Conservation (phyloP, 805 yeast genomes). For the Wickerhamomyces chambardii region DNA sequence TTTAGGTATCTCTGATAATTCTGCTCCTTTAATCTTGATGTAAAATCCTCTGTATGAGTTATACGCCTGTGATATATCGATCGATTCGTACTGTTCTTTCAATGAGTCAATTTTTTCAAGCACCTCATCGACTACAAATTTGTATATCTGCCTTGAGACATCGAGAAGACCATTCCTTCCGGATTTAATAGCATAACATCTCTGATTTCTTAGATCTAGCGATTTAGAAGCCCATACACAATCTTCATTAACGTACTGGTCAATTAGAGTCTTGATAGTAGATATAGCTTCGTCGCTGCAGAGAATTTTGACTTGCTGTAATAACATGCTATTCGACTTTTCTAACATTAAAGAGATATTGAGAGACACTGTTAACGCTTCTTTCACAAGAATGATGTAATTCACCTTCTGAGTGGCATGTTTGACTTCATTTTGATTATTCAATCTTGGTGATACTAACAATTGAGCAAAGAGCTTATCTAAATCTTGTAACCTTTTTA, state of each 20-base stretch:
- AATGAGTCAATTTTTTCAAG: constrained; percentile 17
- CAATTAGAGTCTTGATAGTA: constrained; percentile 16
- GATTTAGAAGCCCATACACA: constrained; percentile 30
- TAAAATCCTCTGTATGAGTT: constrained; percentile 29
- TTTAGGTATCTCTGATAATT: constrained; percentile 18
- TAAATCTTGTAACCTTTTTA: constrained; percentile 26
- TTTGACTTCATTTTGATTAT: constrained; percentile 2
- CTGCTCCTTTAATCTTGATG: constrained; percentile 19
- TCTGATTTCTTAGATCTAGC: constrained; percentile 32
- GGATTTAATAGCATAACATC: constrained; percentile 32
- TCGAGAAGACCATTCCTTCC: constrained; percentile 37
- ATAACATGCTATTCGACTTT: constrained; percentile 6
- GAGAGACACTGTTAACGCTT: constrained; percentile 18
- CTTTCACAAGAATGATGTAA: constrained; percentile 29
- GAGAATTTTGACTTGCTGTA: constrained; percentile 21
- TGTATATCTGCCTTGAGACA: constrained; percentile 32
- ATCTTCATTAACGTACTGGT: constrained; percentile 30
- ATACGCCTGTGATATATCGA: constrained; percentile 22
- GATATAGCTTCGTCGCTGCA: constrained; percentile 16
- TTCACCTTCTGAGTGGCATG: constrained; percentile 29
- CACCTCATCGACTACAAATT: constrained; percentile 26
- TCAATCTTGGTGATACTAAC: constrained; percentile 11
- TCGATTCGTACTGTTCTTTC: constrained; percentile 12
- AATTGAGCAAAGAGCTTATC: constrained; percentile 30
- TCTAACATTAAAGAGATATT: constrained; percentile 10